phyloP scores from a whole-genome alignment of 2,329 filamentous ascomycete species.

The Cladosporium sp. region DNA sequence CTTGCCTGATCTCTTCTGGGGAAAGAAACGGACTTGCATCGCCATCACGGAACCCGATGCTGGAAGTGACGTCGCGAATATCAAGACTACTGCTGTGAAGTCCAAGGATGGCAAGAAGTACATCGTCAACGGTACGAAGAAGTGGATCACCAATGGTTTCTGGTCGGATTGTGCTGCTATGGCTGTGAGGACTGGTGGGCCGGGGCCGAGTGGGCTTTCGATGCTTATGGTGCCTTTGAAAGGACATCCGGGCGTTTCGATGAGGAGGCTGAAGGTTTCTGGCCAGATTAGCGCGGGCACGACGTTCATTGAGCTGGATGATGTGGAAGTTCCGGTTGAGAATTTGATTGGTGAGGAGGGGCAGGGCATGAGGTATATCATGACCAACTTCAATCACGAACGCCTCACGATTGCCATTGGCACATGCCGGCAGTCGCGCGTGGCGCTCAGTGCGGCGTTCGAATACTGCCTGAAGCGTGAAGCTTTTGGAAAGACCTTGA shows the following conservation, averaged over 20 bases:
- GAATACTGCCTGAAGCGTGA: conserved; percentile 62
- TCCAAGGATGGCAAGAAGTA: conserved; percentile 62
- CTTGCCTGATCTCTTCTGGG: conserved; percentile 63
- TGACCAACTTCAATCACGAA: conserved; percentile 69
- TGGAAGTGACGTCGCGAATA: conserved; percentile 69
- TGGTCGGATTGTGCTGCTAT: conserved; percentile 66
- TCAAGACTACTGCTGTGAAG: conserved; percentile 63
- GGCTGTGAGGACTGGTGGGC: conserved; percentile 69
- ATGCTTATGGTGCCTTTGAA: conserved; percentile 69
- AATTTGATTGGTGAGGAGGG: conserved; percentile 69
- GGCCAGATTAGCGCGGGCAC: conserved; percentile 65
- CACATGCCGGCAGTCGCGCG: conserved; percentile 58
- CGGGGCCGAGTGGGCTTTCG: conserved; percentile 59
- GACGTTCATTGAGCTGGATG: conserved; percentile 71
- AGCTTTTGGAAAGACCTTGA: conserved; percentile 63
- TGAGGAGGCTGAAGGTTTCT: conserved; percentile 63
- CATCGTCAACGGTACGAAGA: conserved; percentile 71
- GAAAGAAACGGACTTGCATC: conserved; percentile 65
- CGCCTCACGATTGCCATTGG: conserved; percentile 63
- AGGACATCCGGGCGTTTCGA: conserved; percentile 60
- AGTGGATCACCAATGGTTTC: conserved; percentile 74
- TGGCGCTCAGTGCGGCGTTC: conserved; percentile 57
- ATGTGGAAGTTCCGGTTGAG: conserved; percentile 65
- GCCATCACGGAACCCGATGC: conserved; percentile 75
- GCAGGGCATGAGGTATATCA: conserved; percentile 63